Evolutionary conservation across 371 early-diverging fungal species (phyloP).

Genomic region (Apophysomyces sp.): DNA sequence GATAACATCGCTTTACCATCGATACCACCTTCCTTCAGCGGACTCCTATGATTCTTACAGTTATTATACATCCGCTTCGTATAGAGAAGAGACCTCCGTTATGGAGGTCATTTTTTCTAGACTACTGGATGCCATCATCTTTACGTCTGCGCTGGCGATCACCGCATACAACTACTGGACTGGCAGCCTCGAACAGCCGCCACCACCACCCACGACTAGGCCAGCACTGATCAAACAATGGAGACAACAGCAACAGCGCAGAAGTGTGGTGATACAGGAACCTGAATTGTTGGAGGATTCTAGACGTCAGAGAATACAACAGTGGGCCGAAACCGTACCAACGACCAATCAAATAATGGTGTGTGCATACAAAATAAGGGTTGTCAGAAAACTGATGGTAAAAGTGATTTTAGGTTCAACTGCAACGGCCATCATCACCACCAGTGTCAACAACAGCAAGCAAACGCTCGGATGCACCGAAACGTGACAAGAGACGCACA

Average conservation of each 20-base stretch:
- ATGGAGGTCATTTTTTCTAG: constrained; percentile 7
- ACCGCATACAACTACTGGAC: constrained; percentile 19
- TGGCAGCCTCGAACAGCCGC: constrained; percentile 1
- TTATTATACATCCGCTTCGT: neutral
- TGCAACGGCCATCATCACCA: neutral
- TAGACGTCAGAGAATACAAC: neutral
- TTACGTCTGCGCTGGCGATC: constrained; percentile 15
- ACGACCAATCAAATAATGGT: constrained; percentile 7
- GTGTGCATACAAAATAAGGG: neutral
- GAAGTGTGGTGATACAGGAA: neutral
- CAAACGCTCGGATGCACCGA: neutral
- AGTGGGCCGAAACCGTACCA: neutral
- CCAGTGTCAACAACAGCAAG: neutral
- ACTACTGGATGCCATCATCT: constrained; percentile 13
- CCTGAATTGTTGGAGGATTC: neutral
- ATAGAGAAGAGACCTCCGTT: neutral
- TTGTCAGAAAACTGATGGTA: too few relatives aligned
- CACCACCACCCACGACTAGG: neutral
- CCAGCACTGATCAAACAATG: constrained; percentile 1
- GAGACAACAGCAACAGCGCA: neutral
- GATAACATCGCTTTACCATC: neutral
- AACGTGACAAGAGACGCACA: neutral
- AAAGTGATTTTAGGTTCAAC: neutral
- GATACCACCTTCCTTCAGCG: neutral
- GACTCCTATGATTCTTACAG: neutral